Evolutionary conservation across 2,329 filamentous ascomycete genomes (phyloP).

Genomic region (Akanthomyces lecanii): DNA sequence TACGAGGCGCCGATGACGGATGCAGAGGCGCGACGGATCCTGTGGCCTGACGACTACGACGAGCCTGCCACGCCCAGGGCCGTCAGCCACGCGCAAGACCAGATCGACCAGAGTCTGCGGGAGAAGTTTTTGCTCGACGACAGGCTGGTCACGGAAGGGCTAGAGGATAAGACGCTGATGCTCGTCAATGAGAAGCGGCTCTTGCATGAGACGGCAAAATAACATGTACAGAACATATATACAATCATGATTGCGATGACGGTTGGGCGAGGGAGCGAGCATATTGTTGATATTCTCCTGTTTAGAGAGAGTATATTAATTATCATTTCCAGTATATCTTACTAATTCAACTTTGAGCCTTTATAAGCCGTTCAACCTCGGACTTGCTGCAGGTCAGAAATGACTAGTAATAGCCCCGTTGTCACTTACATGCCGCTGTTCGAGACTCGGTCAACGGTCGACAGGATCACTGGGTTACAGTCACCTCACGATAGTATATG

Average conservation of each 20-base stretch:
- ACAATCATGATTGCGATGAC: background rate
- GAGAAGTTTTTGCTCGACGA: constrained; percentile 41
- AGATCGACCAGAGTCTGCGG: constrained; percentile 22
- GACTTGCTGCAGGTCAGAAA: no score
- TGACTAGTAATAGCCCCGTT: no score
- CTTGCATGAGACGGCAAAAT: constrained; percentile 25
- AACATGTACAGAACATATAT: background rate
- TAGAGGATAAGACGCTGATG: constrained; percentile 39
- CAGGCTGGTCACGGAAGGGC: constrained; percentile 25
- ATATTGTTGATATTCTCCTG: no score
- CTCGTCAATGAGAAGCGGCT: constrained; percentile 33
- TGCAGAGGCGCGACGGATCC: constrained; percentile 36
- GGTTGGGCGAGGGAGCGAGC: no score
- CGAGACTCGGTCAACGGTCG: no score
- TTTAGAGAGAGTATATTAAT: no score
- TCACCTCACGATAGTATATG: no score
- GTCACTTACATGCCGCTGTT: no score
- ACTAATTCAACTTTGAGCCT: no score
- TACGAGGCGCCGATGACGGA: constrained; percentile 35
- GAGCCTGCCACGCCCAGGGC: constrained; percentile 18
- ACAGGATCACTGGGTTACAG: no score
- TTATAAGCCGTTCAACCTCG: no score
- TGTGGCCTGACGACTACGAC: constrained; percentile 34
- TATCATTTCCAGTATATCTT: no score
- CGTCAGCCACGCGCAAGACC: background rate